These are phyloP conservation scores for Kazachstania taianensis DNA, from an alignment of 805 yeast species.

Conservation along the genomic window DNA sequence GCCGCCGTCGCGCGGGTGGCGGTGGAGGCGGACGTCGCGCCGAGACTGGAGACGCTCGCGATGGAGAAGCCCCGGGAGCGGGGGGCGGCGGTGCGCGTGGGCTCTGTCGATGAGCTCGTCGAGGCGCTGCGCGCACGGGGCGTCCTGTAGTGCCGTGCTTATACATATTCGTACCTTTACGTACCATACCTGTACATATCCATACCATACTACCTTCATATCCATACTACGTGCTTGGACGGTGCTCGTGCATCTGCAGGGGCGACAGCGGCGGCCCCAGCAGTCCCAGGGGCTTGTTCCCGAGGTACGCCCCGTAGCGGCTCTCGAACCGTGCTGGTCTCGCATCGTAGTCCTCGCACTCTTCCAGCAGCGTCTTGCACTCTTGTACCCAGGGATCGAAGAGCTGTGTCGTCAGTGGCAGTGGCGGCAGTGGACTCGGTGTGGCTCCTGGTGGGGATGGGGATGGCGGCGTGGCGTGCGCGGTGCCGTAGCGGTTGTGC, in stretches of 20 bases:
- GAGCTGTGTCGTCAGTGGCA: slow-evolving; percentile 12
- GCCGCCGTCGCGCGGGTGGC: slow-evolving; percentile 70
- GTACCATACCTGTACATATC: neutral
- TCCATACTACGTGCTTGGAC: neutral
- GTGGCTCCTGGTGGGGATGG: slow-evolving; percentile 12
- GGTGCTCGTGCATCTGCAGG: slow-evolving; percentile 6
- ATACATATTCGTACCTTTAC: neutral
- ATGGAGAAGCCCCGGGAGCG: slow-evolving; percentile 83
- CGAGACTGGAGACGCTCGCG: slow-evolving; percentile 56
- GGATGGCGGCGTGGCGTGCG: slow-evolving; percentile 2
- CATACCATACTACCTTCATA: too few relatives aligned
- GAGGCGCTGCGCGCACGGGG: too few relatives aligned
- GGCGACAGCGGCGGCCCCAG: slow-evolving; percentile 12
- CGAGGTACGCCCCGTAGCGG: slow-evolving; percentile 20
- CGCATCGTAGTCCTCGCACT: slow-evolving; percentile 10
- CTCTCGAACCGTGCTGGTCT: slow-evolving; percentile 12
- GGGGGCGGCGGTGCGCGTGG: slow-evolving; percentile 72
- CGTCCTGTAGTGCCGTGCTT: slow-evolving; percentile 34
- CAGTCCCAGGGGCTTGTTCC: slow-evolving; percentile 26
- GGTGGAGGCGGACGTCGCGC: slow-evolving; percentile 41
- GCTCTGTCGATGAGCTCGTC: slow-evolving; percentile 71
- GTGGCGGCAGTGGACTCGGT: slow-evolving; percentile 10
- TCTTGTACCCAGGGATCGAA: slow-evolving; percentile 23
- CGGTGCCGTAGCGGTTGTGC: slow-evolving; percentile 17
- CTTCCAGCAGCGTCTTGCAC: slow-evolving; percentile 11